Conservation (phyloP, 2,329 filamentous ascomycete species). For the Ilyonectria destructans region DNA sequence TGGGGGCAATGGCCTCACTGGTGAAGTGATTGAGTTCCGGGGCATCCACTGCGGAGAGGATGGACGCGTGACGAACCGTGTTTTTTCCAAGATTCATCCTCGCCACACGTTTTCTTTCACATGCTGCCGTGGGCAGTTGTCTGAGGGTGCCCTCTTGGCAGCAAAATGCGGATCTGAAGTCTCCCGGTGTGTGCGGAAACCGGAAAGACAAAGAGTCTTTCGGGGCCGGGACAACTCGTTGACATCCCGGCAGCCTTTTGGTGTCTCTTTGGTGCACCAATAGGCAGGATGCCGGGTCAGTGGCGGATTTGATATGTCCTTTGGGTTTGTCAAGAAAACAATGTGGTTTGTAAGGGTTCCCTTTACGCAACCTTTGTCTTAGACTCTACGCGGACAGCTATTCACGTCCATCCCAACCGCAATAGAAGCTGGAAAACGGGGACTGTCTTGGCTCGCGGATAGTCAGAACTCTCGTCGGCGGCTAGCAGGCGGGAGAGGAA, state of each 20-base stretch:
- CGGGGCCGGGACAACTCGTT: conserved; percentile 22
- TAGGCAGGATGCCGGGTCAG: conserved; percentile 12
- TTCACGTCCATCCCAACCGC: conserved; percentile 17
- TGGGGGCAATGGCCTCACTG: conserved; percentile 33
- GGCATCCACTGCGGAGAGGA: conserved; percentile 23
- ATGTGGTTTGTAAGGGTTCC: conserved; percentile 1
- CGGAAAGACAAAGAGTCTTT: not conserved
- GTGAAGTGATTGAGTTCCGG: conserved; percentile 34
- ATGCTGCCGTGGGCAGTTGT: conserved; percentile 27
- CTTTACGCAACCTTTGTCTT: not conserved
- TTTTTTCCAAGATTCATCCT: conserved; percentile 33
- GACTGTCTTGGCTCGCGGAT: conserved; percentile 14
- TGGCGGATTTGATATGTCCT: conserved; percentile 19
- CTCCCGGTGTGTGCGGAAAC: conserved; percentile 16
- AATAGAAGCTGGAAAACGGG: not conserved
- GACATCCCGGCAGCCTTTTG: conserved; percentile 8
- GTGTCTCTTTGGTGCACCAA: conserved; percentile 11
- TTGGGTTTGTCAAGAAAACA: conserved; percentile 2
- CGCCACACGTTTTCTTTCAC: conserved; percentile 34
- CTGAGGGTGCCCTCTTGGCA: conserved; percentile 14
- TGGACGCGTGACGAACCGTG: conserved; percentile 44
- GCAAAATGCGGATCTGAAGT: not conserved
- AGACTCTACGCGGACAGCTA: not conserved
- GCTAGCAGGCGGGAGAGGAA: conserved; percentile 20
- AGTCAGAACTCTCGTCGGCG: conserved; percentile 19